phyloP scores from a whole-genome alignment of 2,329 filamentous ascomycete species.

The Septoria linicola region DNA sequence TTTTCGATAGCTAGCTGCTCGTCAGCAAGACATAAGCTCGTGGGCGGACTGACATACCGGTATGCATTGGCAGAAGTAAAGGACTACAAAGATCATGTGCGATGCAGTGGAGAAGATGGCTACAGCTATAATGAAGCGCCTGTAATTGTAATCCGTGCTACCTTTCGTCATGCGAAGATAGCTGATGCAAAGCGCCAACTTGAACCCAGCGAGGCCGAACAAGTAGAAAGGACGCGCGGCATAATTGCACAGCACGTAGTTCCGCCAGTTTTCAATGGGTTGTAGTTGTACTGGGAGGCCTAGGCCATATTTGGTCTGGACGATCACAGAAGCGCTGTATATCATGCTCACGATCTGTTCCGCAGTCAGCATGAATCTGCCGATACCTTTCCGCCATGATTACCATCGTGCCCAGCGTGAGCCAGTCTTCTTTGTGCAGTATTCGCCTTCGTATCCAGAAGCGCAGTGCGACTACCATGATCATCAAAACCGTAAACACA shows the following conservation, averaged over 20 bases:
- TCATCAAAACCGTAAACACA: slow-evolving; percentile 16
- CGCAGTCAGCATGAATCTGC: background rate
- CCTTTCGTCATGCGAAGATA: slow-evolving; percentile 24
- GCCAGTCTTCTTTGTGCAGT: slow-evolving; percentile 22
- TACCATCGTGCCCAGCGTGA: slow-evolving; percentile 24
- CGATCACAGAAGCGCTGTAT: slow-evolving; percentile 17
- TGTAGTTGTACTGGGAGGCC: slow-evolving; percentile 15
- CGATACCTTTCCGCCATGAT: background rate
- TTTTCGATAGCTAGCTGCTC: slow-evolving; percentile 15
- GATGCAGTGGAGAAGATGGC: slow-evolving; percentile 18
- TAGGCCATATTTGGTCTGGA: slow-evolving; percentile 21
- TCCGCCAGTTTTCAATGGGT: slow-evolving; percentile 12
- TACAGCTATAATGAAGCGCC: slow-evolving; percentile 20
- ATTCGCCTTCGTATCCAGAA: slow-evolving; percentile 20
- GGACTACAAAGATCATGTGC: slow-evolving; percentile 17
- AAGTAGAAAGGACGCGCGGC: slow-evolving; percentile 22
- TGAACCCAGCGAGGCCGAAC: slow-evolving; percentile 23
- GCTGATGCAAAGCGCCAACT: slow-evolving; percentile 22
- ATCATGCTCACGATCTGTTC: slow-evolving; percentile 18
- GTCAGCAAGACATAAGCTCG: slow-evolving; percentile 1
- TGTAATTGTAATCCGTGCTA: slow-evolving; percentile 14
- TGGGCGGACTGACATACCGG: slow-evolving; percentile 8
- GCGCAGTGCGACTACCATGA: slow-evolving; percentile 14
- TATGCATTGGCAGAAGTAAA: slow-evolving; percentile 19
- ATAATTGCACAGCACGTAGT: slow-evolving; percentile 20